Percentiles rank a stretch among this genome's conserved stretches.
Evolutionary conservation across 345 rosid genomes (phyloP).

Genomic region (Fremontodendron californicum): DNA sequence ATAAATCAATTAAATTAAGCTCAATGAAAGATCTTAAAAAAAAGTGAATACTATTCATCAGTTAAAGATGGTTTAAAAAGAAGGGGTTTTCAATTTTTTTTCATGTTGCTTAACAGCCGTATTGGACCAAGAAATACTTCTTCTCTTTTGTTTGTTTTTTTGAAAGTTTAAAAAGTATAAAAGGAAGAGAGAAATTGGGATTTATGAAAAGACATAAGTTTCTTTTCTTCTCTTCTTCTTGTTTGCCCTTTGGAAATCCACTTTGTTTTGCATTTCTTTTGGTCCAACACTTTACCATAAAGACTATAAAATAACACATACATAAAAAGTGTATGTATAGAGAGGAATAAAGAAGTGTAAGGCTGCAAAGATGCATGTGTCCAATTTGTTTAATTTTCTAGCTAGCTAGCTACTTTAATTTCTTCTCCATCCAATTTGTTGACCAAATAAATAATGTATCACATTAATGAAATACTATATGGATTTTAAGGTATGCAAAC

Average conservation of each 20-base stretch:
- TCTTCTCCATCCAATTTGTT: neutral
- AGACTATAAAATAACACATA: neutral
- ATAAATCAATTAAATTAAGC: too few species aligned
- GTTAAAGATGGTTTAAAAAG: conserved; percentile 37
- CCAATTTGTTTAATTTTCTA: neutral
- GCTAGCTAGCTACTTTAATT: neutral
- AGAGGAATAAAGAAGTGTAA: conserved; percentile 1
- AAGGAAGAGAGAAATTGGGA: neutral
- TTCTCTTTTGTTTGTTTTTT: neutral
- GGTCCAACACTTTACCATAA: neutral
- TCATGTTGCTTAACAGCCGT: too few species aligned
- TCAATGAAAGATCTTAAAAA: too few species aligned
- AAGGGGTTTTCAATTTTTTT: neutral
- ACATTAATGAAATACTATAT: neutral
- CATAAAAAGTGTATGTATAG: neutral
- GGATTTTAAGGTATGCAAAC: neutral
- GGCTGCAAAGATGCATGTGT: conserved; percentile 7
- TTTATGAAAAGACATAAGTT: neutral
- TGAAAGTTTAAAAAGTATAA: conserved; percentile 6
- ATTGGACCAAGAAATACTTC: conserved; percentile 17
- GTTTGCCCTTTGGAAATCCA: neutral
- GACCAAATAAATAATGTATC: neutral
- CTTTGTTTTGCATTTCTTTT: conserved; percentile 2
- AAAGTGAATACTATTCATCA: conserved; percentile 46
- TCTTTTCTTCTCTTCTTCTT: neutral